A percentile compares a stretch with the other conserved stretches of the same genome.
Conservation (phyloP, 257 asterid genomes). For the Oldenlandia corymbosa region DNA sequence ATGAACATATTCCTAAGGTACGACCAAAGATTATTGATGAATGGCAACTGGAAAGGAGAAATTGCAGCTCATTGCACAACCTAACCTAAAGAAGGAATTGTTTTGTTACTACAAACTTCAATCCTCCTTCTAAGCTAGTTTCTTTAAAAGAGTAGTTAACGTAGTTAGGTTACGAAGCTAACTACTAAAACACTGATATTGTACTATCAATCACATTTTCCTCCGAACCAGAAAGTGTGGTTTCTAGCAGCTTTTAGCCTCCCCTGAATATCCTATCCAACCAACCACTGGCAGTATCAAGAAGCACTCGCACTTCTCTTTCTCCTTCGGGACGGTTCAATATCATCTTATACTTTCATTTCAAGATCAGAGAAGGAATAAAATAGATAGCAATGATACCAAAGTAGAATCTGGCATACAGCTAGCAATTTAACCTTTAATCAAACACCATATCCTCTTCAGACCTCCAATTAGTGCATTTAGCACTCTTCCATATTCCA, state of each 20-base stretch:
- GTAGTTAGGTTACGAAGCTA: neutral
- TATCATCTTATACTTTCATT: neutral
- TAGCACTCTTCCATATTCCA: neutral
- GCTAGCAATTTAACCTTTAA: too few species aligned
- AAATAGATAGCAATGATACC: neutral
- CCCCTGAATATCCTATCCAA: neutral
- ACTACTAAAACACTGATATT: neutral
- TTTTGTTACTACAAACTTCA: neutral
- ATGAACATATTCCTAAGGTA: too few species aligned
- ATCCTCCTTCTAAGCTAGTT: neutral
- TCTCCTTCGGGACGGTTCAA: too few species aligned
- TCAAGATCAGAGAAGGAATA: neutral
- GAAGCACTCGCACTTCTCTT: neutral
- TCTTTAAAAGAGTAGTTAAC: neutral
- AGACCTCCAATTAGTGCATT: neutral
- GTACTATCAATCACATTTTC: neutral
- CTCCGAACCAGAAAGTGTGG: neutral
- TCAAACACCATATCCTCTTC: neutral
- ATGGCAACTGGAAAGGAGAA: neutral
- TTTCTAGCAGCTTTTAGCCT: neutral
- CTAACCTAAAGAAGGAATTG: neutral
- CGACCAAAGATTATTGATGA: too few species aligned
- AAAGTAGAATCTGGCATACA: neutral
- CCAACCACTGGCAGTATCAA: neutral
- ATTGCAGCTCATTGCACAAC: neutral